Evolutionary conservation across 129 eudicot species (phyloP).

Genomic region (Gnaphalium uliginosum): DNA sequence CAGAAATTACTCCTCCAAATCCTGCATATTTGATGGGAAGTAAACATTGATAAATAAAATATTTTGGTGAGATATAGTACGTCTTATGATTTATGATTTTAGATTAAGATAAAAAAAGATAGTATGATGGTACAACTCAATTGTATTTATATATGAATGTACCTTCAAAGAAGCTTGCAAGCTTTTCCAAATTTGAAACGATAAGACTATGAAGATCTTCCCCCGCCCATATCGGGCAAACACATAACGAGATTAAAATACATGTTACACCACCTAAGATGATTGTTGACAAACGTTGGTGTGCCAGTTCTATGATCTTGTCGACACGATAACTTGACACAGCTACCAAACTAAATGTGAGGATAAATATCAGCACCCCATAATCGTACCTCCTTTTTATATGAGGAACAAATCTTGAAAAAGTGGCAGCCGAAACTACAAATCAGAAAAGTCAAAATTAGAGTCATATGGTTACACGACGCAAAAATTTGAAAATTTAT

Average conservation of each 20-base stretch:
- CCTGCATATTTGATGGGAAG: conserved; percentile 32
- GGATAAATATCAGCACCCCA: conserved; percentile 69
- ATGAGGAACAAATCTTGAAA: conserved; percentile 63
- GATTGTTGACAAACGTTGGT: conserved; percentile 57
- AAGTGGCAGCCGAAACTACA: conserved; percentile 64
- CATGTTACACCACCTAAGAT: conserved; percentile 56
- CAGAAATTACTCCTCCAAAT: conserved; percentile 40
- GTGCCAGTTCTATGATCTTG: conserved; percentile 58
- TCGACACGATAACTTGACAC: conserved; percentile 56
- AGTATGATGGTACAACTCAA: neutral
- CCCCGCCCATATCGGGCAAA: conserved; percentile 90
- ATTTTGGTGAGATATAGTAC: too few relatives aligned
- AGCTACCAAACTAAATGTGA: conserved; percentile 67
- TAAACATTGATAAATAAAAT: too few relatives aligned
- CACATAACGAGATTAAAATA: conserved; percentile 44
- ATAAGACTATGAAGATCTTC: conserved; percentile 65
- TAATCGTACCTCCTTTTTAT: conserved; percentile 79
- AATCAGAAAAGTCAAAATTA: neutral
- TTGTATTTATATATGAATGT: neutral
- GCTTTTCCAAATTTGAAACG: conserved; percentile 54
- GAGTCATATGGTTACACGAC: neutral
- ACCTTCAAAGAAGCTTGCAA: conserved; percentile 67
- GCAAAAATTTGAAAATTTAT: too few relatives aligned
- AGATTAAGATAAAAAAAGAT: neutral
- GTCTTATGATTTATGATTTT: too few relatives aligned